Base-by-base conservation (phyloP, 1,284 basidiomycete species). In the Trametes polyzona region DNA sequence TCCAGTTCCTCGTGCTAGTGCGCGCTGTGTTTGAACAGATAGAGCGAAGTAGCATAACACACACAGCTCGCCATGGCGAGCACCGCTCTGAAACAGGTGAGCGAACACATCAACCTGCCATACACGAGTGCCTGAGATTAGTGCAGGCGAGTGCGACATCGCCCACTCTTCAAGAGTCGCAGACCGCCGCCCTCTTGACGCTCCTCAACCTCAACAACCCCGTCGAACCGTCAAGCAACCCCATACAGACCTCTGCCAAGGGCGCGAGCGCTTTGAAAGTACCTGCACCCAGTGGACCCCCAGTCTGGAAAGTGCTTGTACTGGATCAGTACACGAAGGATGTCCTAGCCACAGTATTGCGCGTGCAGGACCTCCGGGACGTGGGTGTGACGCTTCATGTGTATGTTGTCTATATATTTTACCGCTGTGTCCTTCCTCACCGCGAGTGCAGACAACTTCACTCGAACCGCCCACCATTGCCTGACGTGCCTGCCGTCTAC, bases 361-460 rank as follows among this genome's bases (percentile, higher is more conserved):
- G 96, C 53, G 97, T 99, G 1, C 96, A 98, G 73, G 97, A 99
- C 74, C 79, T 99, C 58, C 83, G 97, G 50, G 96, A 98, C 69
- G 92, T 94, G 52, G 97, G 97, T 29, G 95, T 99, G 41, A 99
- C 96, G 4, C 79, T 99, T 52, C 97, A 99, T 76, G 94, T 98
- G 95, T 94, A 86, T 82, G 55, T 54, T 8, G 26, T 23, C 11
- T 8, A 4, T n/a, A 0, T 3, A 12, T 4, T 17, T 14, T 5
- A 17, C 7, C n/a, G 14, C 29, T 7, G n/a, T n/a, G n/a, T n/a
- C n/a, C n/a, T n/a, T n/a, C n/a, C n/a, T n/a, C n/a, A 26, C 46
- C 12, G 11, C 30, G 7, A 2, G 6, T 63, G 49, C 67, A 97
- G 95, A 65, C 96, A 98, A 77, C 77, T 99, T 11, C 95, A 98